Evolutionary conservation across 2,329 filamentous ascomycete genomes (phyloP).

Genomic region (Bipolaris victoriae): DNA sequence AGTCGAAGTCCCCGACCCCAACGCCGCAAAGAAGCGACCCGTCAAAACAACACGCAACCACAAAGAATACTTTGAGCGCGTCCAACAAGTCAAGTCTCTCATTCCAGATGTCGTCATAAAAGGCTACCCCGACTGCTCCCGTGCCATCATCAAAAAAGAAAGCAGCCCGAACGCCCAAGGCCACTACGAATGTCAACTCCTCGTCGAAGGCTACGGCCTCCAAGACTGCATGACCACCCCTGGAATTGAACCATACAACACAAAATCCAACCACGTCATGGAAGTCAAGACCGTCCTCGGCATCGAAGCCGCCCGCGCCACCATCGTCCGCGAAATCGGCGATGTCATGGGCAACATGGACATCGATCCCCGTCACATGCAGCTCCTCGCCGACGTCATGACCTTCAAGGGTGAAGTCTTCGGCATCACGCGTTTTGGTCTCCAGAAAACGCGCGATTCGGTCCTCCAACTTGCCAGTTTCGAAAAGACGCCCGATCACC

Average conservation of each 20-base stretch:
- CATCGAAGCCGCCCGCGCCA: slow-evolving; percentile 89
- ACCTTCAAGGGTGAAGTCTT: slow-evolving; percentile 97
- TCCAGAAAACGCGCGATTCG: slow-evolving; percentile 94
- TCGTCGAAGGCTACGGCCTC: slow-evolving; percentile 93
- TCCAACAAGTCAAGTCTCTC: slow-evolving; percentile 83
- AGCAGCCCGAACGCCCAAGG: slow-evolving; percentile 73
- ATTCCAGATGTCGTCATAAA: slow-evolving; percentile 86
- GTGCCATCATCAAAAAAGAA: slow-evolving; percentile 87
- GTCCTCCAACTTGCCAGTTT: slow-evolving; percentile 95
- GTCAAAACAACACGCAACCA: slow-evolving; percentile 48
- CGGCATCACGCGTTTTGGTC: slow-evolving; percentile 93
- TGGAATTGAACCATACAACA: slow-evolving; percentile 79
- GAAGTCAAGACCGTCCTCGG: slow-evolving; percentile 86
- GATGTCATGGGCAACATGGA: slow-evolving; percentile 92
- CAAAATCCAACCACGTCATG: slow-evolving; percentile 85
- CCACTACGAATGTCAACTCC: slow-evolving; percentile 59
- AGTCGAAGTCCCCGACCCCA: slow-evolving; percentile 68
- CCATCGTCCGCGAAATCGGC: slow-evolving; percentile 87
- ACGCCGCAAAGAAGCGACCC: slow-evolving; percentile 34
- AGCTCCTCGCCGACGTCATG: slow-evolving; percentile 96
- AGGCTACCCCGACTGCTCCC: slow-evolving; percentile 82
- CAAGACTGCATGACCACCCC: slow-evolving; percentile 90
- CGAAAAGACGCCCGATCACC: slow-evolving; percentile 96
- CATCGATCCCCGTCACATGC: slow-evolving; percentile 98
- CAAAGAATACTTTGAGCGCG: slow-evolving; percentile 73